Conservation (phyloP, 331 rosid species). For the Arachis monticola region DNA sequence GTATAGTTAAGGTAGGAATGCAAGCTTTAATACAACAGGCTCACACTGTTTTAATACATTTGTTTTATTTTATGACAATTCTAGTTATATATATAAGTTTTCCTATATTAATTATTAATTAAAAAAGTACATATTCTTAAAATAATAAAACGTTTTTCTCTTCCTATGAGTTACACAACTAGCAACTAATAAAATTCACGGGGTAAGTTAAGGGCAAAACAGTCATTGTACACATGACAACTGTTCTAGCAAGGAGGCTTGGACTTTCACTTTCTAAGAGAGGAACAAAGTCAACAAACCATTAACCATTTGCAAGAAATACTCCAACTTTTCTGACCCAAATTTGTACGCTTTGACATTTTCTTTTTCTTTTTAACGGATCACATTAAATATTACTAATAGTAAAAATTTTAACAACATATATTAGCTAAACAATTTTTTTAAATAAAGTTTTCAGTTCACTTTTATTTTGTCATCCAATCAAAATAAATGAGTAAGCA, state of each 20-base stretch:
- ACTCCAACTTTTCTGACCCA: too few relatives aligned
- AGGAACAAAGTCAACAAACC: too few relatives aligned
- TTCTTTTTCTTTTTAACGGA: too few relatives aligned
- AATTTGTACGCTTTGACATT: too few relatives aligned
- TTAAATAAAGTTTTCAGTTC: too few relatives aligned
- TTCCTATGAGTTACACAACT: neutral
- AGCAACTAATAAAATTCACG: neutral
- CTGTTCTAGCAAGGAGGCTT: neutral
- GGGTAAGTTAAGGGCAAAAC: neutral
- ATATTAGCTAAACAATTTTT: too few relatives aligned
- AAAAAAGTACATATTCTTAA: too few relatives aligned
- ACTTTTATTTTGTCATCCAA: too few relatives aligned
- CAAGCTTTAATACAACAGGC: neutral
- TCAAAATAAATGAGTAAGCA: too few relatives aligned
- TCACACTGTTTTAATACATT: neutral
- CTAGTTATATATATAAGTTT: neutral
- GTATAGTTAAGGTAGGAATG: constrained; percentile 7
- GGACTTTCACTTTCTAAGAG: neutral
- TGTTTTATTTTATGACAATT: neutral
- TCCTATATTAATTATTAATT: neutral
- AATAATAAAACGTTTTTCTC: neutral
- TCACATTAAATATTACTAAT: too few relatives aligned
- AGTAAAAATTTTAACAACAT: too few relatives aligned
- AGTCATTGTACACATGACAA: neutral
- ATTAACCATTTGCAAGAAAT: too few relatives aligned